Evolutionary conservation across 257 asterid genomes (phyloP).

Genomic region (Lycium ferocissimum): DNA sequence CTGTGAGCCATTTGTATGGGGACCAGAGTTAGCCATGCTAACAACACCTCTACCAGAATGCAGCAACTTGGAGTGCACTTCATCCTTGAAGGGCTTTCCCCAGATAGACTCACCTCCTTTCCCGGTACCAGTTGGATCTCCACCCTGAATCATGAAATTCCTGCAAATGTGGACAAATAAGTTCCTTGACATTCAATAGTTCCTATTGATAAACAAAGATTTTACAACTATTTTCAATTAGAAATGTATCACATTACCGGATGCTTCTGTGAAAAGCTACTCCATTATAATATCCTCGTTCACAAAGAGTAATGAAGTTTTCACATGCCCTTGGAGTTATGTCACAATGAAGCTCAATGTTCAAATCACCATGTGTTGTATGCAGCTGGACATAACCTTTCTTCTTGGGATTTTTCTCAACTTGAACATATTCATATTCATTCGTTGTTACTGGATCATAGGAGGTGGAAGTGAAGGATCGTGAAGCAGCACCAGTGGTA

Average conservation of each 20-base stretch:
- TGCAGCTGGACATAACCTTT: slow-evolving; percentile 88
- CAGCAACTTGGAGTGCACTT: slow-evolving; percentile 86
- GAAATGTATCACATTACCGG: slow-evolving; percentile 53
- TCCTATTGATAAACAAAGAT: not conserved
- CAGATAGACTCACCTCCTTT: slow-evolving; percentile 96
- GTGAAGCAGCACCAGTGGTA: slow-evolving; percentile 96
- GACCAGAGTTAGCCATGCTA: slow-evolving; percentile 98
- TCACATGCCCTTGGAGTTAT: slow-evolving; percentile 90
- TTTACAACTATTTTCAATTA: not conserved
- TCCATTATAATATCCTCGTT: slow-evolving; percentile 92
- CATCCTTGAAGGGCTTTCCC: slow-evolving; percentile 96
- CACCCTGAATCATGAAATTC: slow-evolving; percentile 99
- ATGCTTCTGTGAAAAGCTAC: slow-evolving; percentile 88
- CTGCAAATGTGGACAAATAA: slow-evolving; percentile 47
- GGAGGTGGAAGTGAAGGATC: slow-evolving; percentile 96
- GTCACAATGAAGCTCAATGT: slow-evolving; percentile 97
- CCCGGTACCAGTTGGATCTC: slow-evolving; percentile 98
- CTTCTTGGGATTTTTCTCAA: slow-evolving; percentile 94
- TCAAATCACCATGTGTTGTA: slow-evolving; percentile 95
- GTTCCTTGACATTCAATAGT: slow-evolving; percentile 24
- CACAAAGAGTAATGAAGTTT: slow-evolving; percentile 83
- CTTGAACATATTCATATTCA: slow-evolving; percentile 88
- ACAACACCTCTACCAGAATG: slow-evolving; percentile 98
- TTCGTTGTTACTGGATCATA: slow-evolving; percentile 85
- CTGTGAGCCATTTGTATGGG: slow-evolving; percentile 96